Base-by-base conservation (phyloP, 2,329 filamentous ascomycete genomes). In the Cladophialophora bantiana region DNA sequence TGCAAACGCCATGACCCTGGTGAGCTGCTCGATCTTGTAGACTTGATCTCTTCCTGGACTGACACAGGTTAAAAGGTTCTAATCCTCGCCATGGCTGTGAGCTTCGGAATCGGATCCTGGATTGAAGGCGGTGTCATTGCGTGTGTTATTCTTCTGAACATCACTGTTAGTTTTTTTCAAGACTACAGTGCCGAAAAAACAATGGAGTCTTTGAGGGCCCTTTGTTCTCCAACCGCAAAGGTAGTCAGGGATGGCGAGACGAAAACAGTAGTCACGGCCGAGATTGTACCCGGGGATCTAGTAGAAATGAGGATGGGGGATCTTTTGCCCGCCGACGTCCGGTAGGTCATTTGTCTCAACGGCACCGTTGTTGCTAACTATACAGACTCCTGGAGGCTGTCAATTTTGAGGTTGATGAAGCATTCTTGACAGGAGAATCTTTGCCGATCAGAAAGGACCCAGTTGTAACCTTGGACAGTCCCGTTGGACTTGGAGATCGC, bases 1-100 rank as follows among this genome's bases (percentile, higher is more conserved):
- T 61, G 87, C 87, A 67, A 91, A 91, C 76, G 88, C 88, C 18
- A 86, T 91, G 85, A 90, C 86, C 69, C 76, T 91, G 26, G 26
- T 26, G 26, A 26, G 26, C 26, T 26, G 26, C 26, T 26, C 26
- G 26, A 26, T 26, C 26, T 26, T 26, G 26, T 2, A 26, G 26
- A 26, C 26, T 26, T 26, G 26, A 26, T 26, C 26, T 26, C 26
- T 26, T 26, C 26, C 26, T 26, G 26, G 3, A 26, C 26, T 26
- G 26, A 26, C 26, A 26, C 26, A 26, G 26, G 26, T 26, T 26
- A 3, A 26, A 26, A 26, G 76, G 76, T 80, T 60, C 79, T 88
- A 58, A 84, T 86, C 61, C 78, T 85, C 60, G 86, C 83, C 64
- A 88, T 88, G 84, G 81, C 78, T 52, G 83, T 86, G 59, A 85